Base-by-base conservation (phyloP, 1,284 basidiomycete genomes). In the Moesziomyces aphidis region DNA sequence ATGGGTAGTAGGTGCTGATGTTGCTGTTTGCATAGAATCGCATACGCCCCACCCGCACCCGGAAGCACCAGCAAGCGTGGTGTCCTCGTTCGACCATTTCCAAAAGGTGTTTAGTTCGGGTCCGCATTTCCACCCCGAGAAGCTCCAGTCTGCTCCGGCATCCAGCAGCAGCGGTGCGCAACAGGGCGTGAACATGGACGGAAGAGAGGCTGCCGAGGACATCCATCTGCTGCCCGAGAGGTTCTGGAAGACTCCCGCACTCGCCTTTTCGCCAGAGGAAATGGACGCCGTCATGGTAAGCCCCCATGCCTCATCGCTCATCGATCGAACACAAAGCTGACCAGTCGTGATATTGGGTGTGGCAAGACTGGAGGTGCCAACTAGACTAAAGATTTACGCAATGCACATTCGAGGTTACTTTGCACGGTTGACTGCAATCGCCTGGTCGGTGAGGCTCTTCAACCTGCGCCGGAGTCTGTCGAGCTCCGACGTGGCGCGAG, bases 281-380 rank as follows among this genome's bases (percentile, higher is more conserved):
- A 79, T 84, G 64, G 83, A 83, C 39, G 80, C 78, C 5, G 63
- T 84, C 46, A 82, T 77, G 73, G 82, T 83, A 71, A 74, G 76
- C 72, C 15, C 36, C 36, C 31, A 31, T 10, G 6, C 11, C 31
- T 8, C 31, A 34, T 28, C 24, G 5, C 24, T 26, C 24, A 26
- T 4, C 24, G 24, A 26, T 26, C 24, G 24, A 26, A 26, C 26
- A 28, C 26, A 28, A 28, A 28, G 26, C 26, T 28, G 6, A 28
- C 6, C 26, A 28, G 26, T 28, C 26, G 6, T 28, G 26, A 28
- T 28, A 7, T 28, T 28, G 26, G 26, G 26, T 28, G 6, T 7
- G 24, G 24, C 5, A 26, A 28, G 67, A 70, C 55, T 26, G 72
- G 72, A 44, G 72, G 72, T 8, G 72, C 72, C 13, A 50, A 61